phyloP scores from a whole-genome alignment of 176 grass and related monocot species.

The Carex pumila region DNA sequence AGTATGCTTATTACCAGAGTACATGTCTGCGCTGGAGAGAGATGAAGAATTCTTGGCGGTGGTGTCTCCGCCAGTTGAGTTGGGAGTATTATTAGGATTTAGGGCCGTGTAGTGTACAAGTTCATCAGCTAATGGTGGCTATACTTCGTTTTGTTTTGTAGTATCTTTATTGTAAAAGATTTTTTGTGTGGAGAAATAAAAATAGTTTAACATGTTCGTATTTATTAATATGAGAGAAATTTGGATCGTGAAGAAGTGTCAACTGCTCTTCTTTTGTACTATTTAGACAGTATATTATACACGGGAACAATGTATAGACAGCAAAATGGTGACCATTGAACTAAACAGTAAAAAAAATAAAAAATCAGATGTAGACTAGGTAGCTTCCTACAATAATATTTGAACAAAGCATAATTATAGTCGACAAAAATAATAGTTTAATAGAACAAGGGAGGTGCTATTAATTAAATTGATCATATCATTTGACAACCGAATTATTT shows the following conservation, averaged over 20 bases:
- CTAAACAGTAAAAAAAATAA: too few relatives aligned
- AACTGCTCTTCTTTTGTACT: too few relatives aligned
- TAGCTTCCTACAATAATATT: too few relatives aligned
- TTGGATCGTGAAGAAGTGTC: background rate
- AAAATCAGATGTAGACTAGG: too few relatives aligned
- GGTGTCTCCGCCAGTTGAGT: background rate
- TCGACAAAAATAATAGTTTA: too few relatives aligned
- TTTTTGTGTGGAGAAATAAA: background rate
- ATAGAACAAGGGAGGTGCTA: too few relatives aligned
- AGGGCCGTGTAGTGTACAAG: background rate
- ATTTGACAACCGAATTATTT: too few relatives aligned
- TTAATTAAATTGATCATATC: too few relatives aligned
- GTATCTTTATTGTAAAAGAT: background rate
- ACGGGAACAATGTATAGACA: too few relatives aligned
- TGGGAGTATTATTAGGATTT: background rate
- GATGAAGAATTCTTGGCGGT: constrained; percentile 50
- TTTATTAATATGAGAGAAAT: background rate
- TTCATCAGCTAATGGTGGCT: background rate
- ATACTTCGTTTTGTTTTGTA: background rate
- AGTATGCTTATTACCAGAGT: constrained; percentile 28
- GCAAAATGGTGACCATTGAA: too few relatives aligned
- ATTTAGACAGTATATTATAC: too few relatives aligned
- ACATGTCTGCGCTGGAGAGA: constrained; percentile 40
- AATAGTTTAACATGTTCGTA: background rate
- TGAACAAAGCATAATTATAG: too few relatives aligned